Base-by-base conservation (phyloP, 148 eudicot species). In the Simmondsia chinensis region DNA sequence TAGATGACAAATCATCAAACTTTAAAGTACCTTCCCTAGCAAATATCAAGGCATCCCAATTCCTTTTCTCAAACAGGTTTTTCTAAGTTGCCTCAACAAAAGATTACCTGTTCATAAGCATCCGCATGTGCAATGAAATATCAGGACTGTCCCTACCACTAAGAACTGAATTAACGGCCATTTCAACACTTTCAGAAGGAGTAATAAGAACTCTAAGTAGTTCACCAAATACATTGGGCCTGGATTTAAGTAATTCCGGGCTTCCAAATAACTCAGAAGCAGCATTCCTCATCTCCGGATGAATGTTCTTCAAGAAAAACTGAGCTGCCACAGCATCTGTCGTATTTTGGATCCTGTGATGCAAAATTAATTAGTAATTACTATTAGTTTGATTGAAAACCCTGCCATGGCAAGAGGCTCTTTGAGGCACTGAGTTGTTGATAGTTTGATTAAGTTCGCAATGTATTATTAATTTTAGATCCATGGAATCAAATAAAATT, bases 61-160 rank as follows among this genome's bases (percentile, higher is more conserved):
- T n/a, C n/a, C n/a, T n/a, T n/a, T n/a, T n/a, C n/a, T n/a, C n/a
- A n/a, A n/a, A n/a, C n/a, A n/a, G n/a, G n/a, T n/a, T n/a, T n/a
- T n/a, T n/a, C n/a, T n/a, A n/a, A n/a, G n/a, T n/a, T n/a, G n/a
- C n/a, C n/a, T n/a, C n/a, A n/a, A n/a, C n/a, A n/a, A n/a, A n/a
- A n/a, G n/a, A n/a, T n/a, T n/a, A 88, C 96, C 83, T 73, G 71
- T 71, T 88, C 89, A 70, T 80, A 55, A 88, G 80, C 96, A 88
- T 88, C 48, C 96, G 76, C 91, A 77, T 80, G 54, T 88, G 96
- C 56, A 88, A 64, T 16, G 86, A 53, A 50, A 88, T 72, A 60
- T 80, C 81, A 28, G 96, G 96, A 53, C 73, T 75, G 32, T 37
- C 49, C 21, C 69, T 77, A 22, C 63, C 67, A 33, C 57, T 49